Percentiles rank a stretch among this genome's conserved stretches.
phyloP scores from a whole-genome alignment of 208 protist species.

The Leptomonas pyrrhocoris region DNA sequence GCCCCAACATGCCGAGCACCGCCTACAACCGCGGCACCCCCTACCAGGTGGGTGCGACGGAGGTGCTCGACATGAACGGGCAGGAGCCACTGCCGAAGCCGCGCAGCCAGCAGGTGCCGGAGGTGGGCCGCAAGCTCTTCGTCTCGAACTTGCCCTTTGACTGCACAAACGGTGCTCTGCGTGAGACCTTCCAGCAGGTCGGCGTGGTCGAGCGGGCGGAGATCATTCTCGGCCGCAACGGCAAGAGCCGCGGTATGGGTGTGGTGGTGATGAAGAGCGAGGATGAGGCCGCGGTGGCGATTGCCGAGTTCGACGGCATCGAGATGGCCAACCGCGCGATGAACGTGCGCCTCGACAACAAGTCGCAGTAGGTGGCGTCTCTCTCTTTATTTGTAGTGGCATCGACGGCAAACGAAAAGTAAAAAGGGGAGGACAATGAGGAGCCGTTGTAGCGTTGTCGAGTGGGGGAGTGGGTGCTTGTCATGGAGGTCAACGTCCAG shows the following conservation, averaged over 20 bases:
- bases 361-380: slow-evolving; percentile 26
- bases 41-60: slow-evolving; percentile 27
- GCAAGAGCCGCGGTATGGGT: slow-evolving; percentile 77
- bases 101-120: slow-evolving; percentile 74
- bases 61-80: slow-evolving; percentile 32
- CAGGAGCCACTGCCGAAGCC: slow-evolving; percentile 69
- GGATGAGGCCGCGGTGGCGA: slow-evolving; percentile 67
- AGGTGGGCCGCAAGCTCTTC: slow-evolving; percentile 75
- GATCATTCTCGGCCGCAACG: slow-evolving; percentile 72
- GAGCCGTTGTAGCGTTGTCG: neutral
- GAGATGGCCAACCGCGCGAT: slow-evolving; percentile 84
- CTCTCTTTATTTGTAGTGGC: neutral
- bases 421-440: neutral
- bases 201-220: slow-evolving; percentile 78
- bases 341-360: slow-evolving; percentile 82
- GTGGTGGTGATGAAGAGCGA: slow-evolving; percentile 80
- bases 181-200: slow-evolving; percentile 85
- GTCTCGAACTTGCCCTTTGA: slow-evolving; percentile 87
- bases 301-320: slow-evolving; percentile 86
- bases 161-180: slow-evolving; percentile 69
- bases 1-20: slow-evolving; percentile 15
- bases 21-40: slow-evolving; percentile 19
- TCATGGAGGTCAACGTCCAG: neutral
- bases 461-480: slow-evolving; percentile 14
- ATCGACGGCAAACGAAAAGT: neutral